phyloP scores from a whole-genome alignment of 441 rosid genomes.

The Populus tomentosa region DNA sequence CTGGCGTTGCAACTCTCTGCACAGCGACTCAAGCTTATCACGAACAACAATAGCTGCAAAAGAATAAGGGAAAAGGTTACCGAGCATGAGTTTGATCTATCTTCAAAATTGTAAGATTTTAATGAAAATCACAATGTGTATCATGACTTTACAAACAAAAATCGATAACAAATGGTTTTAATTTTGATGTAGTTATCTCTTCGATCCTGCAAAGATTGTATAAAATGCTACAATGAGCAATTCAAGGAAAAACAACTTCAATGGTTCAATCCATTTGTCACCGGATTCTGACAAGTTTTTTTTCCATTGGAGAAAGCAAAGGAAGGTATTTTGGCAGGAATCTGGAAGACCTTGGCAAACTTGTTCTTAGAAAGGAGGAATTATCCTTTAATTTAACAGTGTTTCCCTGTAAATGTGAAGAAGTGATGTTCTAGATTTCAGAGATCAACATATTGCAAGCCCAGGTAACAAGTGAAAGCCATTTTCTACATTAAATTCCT shows the following conservation, averaged over 20 bases:
- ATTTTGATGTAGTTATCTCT: background rate
- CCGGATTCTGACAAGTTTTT: background rate
- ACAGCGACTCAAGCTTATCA: conserved; percentile 83
- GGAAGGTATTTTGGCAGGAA: too few species aligned
- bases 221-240: background rate
- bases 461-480: background rate
- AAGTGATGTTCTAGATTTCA: background rate
- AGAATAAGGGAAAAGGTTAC: conserved; percentile 2
- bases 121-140: background rate
- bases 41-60: conserved; percentile 70
- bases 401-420: background rate
- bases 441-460: background rate
- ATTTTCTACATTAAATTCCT: background rate
- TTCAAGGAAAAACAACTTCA: background rate
- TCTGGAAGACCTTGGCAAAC: background rate
- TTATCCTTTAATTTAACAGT: background rate
- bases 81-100: background rate
- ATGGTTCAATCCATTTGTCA: background rate
- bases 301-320: background rate
- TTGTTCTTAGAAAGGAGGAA: background rate
- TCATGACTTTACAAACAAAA: background rate
- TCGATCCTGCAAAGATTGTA: background rate
- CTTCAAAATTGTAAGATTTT: background rate
- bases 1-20: conserved; percentile 90
- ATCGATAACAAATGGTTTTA: background rate